Evolutionary conservation across 2,329 filamentous ascomycete genomes (phyloP).

Genomic region (Cordyceps cateniannulata): DNA sequence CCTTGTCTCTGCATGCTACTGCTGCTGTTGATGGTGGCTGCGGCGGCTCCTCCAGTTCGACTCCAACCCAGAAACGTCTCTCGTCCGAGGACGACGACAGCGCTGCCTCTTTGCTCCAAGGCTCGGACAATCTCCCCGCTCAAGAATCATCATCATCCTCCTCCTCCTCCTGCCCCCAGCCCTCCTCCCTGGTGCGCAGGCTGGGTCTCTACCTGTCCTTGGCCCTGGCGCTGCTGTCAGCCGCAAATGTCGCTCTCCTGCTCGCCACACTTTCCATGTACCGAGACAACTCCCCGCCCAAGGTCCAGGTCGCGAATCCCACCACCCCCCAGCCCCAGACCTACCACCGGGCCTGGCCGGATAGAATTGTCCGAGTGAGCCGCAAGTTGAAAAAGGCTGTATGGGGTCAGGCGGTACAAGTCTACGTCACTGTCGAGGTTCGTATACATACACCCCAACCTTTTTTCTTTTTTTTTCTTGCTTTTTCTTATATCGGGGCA

Average conservation of each 20-base stretch:
- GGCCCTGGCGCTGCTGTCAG: not conserved
- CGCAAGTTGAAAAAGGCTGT: not conserved
- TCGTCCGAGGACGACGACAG: not conserved
- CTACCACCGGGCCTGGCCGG: not conserved
- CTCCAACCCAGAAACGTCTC: not conserved
- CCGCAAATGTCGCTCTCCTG: not conserved
- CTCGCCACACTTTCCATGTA: not conserved
- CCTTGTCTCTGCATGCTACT: not conserved
- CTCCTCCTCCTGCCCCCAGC: not conserved
- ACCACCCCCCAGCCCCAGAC: not conserved
- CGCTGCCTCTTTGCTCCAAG: not conserved
- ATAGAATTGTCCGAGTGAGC: conserved; percentile 4
- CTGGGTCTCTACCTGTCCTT: conserved; percentile 1
- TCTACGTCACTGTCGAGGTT: conserved; percentile 7
- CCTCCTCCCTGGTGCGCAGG: not conserved
- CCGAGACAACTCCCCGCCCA: not conserved
- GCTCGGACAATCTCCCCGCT: not conserved
- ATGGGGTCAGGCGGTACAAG: conserved; percentile 3
- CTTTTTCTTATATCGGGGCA: not conserved
- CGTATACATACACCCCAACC: not conserved
- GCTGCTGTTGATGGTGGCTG: not conserved
- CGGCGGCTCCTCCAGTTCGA: not conserved
- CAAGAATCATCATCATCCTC: too few relatives aligned
- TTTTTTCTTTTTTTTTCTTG: not conserved
- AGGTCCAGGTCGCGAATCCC: not conserved